Conservation (phyloP, 495 filamentous ascomycete genomes). For the Annulohypoxylon bovei region DNA sequence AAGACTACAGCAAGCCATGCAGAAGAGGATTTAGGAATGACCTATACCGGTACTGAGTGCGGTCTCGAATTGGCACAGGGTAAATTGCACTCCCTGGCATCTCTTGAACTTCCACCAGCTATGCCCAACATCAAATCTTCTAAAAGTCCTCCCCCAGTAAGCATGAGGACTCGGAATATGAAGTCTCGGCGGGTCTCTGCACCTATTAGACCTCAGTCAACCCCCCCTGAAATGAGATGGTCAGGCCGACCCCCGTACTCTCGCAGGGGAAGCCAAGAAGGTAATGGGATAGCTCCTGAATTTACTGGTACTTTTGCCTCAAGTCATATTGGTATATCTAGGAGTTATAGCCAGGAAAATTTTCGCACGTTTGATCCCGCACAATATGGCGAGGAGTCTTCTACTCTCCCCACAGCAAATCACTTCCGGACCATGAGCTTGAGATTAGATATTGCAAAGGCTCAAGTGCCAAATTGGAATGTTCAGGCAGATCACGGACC, state of each 20-base stretch:
- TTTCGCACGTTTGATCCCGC: constrained; percentile 43
- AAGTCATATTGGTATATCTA: constrained; percentile 31
- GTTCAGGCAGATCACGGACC: constrained; percentile 46
- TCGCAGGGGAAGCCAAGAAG: constrained; percentile 50
- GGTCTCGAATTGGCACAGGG: constrained; percentile 16
- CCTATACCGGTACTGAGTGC: neutral
- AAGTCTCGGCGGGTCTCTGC: constrained; percentile 52
- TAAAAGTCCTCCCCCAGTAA: constrained; percentile 48
- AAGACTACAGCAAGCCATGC: constrained; percentile 37
- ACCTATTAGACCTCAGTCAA: constrained; percentile 52
- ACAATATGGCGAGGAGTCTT: constrained; percentile 23
- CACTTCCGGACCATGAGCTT: constrained; percentile 40
- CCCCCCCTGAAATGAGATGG: constrained; percentile 38
- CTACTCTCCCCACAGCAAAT: constrained; percentile 39
- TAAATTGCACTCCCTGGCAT: constrained; percentile 24
- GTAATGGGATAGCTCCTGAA: constrained; percentile 40
- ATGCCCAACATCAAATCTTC: constrained; percentile 40
- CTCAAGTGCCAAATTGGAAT: constrained; percentile 44
- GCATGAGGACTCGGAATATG: constrained; percentile 47
- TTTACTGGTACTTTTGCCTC: neutral
- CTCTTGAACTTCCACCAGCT: constrained; percentile 38
- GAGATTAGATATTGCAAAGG: constrained; percentile 22
- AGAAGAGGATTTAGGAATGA: constrained; percentile 27
- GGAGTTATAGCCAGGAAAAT: constrained; percentile 48
- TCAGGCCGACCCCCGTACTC: constrained; percentile 24